These are phyloP conservation scores for Tritrichomonas foetus DNA, from an alignment of 208 protist genomes.

Conservation along the genomic window DNA sequence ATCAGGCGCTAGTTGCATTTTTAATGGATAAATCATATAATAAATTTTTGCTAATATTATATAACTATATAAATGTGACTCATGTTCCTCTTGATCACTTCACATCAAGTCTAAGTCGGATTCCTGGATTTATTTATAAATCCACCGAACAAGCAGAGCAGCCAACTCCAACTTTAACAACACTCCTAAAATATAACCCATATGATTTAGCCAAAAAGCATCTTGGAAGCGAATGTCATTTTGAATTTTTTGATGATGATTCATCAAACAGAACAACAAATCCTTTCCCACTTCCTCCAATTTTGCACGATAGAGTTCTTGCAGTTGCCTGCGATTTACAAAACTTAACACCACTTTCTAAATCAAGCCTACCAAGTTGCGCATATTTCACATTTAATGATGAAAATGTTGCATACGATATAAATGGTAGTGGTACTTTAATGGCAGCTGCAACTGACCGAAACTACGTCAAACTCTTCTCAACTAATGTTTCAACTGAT, in stretches of 20 bases:
- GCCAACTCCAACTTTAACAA: not conserved
- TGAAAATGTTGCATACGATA: not conserved
- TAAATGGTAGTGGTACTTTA: not conserved
- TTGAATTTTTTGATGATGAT: constrained; percentile 36
- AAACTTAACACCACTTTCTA: not conserved
- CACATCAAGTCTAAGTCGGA: not conserved
- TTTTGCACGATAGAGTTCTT: not conserved
- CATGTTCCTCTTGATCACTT: not conserved
- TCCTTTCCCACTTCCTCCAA: not conserved
- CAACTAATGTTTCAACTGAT: not conserved
- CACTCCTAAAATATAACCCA: not conserved
- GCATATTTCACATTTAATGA: constrained; percentile 17
- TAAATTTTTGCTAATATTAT: not conserved
- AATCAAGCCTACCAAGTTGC: not conserved
- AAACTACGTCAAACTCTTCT: not conserved
- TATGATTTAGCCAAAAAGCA: not conserved
- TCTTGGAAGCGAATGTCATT: not conserved
- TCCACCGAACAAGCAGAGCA: not conserved
- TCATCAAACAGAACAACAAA: not conserved
- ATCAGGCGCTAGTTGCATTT: not conserved
- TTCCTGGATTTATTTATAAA: not conserved
- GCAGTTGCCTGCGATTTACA: not conserved
- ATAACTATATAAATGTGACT: not conserved
- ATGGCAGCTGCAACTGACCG: not conserved
- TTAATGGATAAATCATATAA: not conserved